A percentile compares a stretch with the other conserved stretches of the same genome.
phyloP scores from a whole-genome alignment of 164 flowering plant genomes.

The Vitis labrusca region DNA sequence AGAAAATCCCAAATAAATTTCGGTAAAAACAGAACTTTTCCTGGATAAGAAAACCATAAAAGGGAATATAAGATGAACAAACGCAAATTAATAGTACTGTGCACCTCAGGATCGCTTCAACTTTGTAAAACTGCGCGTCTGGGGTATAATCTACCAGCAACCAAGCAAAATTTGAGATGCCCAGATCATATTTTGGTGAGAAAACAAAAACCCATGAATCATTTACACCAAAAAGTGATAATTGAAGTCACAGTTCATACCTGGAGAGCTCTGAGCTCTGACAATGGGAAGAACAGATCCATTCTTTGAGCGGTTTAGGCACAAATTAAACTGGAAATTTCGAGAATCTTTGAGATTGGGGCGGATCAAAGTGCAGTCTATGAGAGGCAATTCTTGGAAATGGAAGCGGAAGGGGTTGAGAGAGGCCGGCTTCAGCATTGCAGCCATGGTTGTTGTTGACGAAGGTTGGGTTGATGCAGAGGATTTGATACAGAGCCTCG shows the following conservation, averaged over 20 bases:
- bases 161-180: constrained; percentile 13
- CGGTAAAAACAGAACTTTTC: not conserved
- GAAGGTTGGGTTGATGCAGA: not conserved
- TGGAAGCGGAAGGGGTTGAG: constrained; percentile 15
- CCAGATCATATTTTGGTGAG: not conserved
- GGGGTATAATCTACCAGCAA: constrained; percentile 53
- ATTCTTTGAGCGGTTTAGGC: constrained; percentile 22
- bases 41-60: not conserved
- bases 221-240: not conserved
- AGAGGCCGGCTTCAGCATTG: constrained; percentile 21
- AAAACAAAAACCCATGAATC: not conserved
- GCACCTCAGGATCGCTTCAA: constrained; percentile 89
- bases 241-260: constrained; percentile 17
- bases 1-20: not conserved
- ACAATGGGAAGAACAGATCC: constrained; percentile 36
- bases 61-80: not conserved
- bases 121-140: constrained; percentile 83
- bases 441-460: constrained; percentile 15
- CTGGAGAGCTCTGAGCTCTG: constrained; percentile 56
- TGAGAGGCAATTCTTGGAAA: constrained; percentile 6
- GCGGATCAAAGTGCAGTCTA: constrained; percentile 9
- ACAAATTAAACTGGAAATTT: constrained; percentile 19
- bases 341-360: constrained; percentile 16
- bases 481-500: not conserved
- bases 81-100: not conserved